Base-by-base conservation (phyloP, 164 flowering plant genomes). In the Vitis riparia region DNA sequence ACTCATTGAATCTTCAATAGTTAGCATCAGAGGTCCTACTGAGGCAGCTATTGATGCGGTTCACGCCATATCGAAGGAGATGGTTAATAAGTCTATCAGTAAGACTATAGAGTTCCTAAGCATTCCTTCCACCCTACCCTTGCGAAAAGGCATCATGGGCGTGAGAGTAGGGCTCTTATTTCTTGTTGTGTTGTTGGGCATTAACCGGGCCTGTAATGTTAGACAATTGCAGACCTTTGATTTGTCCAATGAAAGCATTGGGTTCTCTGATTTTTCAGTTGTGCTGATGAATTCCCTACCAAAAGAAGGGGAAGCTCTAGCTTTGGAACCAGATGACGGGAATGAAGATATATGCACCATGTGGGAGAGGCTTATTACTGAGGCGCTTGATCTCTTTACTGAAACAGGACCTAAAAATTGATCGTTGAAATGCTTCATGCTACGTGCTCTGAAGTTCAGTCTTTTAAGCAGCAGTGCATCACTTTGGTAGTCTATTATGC, bases 41-140 rank as follows among this genome's bases (percentile, higher is more conserved):
- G 98, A 93, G 85, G 91, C 95, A 60, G 78, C 91, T 70, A 94
- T 93, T 75, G 97, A 93, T 79, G 89, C 97, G 87, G 98, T 93
- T 79, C 97, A 92, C 79, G 61, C 82, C 32, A 44, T 90, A 65
- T 62, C 90, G 78, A 92, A 92, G 82, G 97, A 90, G 59, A 73
- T 92, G 72, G 90, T 87, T 78, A 91, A 87, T 83, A 92, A 89
- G 79, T 82, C 97, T 32, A 59, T 89, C 67, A 83, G 78, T 71
- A 94, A 90, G 72, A 89, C 96, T 11, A 32, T 67, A 62, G 97
- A 55, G 88, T 79, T 73, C 17, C 47, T 62, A 15, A 27, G 51
- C 19, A 8, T 17, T 23, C 19, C 44, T 14, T 19, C 17, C 17
- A 17, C 17, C 17, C 17, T 17, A 17, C 17, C 17, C 17, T 17